A percentile compares a stretch with the other conserved stretches of the same genome.
phyloP scores from a whole-genome alignment of 2,329 filamentous ascomycete species.

The Fusarium sp. region DNA sequence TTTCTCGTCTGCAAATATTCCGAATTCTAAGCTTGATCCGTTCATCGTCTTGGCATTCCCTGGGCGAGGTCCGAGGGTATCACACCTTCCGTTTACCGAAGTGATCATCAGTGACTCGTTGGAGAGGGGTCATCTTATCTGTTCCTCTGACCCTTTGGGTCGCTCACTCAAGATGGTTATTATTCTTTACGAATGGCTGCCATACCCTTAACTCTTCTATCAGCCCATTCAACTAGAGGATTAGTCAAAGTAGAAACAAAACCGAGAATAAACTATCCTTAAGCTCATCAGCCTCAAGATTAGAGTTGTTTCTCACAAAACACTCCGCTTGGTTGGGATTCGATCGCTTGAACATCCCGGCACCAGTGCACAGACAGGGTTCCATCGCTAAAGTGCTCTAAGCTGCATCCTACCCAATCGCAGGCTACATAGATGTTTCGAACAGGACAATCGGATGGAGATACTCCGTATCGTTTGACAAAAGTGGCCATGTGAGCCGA shows the following conservation, averaged over 20 bases:
- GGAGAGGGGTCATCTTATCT: neutral
- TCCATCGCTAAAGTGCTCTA: neutral
- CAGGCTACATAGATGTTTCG: neutral
- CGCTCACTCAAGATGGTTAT: too few relatives aligned
- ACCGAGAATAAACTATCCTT: too few relatives aligned
- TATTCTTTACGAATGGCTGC: too few relatives aligned
- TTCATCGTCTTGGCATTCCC: neutral
- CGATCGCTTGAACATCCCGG: slow-evolving; percentile 6
- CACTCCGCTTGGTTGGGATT: neutral
- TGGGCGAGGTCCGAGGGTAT: neutral
- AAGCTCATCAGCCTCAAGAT: neutral
- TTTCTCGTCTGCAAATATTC: neutral
- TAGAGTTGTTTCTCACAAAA: neutral
- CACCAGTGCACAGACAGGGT: neutral
- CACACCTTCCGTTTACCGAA: neutral
- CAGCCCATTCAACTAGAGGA: neutral
- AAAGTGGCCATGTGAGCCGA: slow-evolving; percentile 13
- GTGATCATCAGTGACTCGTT: neutral
- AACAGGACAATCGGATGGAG: slow-evolving; percentile 7
- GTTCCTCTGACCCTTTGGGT: neutral
- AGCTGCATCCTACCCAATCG: slow-evolving; percentile 8
- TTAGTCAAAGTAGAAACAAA: neutral
- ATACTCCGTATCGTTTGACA: slow-evolving; percentile 19
- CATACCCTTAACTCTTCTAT: neutral
- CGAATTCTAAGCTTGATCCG: neutral